Percentiles rank a stretch among this genome's conserved stretches.
phyloP scores from a whole-genome alignment of 78 protist species.

The Cyanophora paradoxa region DNA sequence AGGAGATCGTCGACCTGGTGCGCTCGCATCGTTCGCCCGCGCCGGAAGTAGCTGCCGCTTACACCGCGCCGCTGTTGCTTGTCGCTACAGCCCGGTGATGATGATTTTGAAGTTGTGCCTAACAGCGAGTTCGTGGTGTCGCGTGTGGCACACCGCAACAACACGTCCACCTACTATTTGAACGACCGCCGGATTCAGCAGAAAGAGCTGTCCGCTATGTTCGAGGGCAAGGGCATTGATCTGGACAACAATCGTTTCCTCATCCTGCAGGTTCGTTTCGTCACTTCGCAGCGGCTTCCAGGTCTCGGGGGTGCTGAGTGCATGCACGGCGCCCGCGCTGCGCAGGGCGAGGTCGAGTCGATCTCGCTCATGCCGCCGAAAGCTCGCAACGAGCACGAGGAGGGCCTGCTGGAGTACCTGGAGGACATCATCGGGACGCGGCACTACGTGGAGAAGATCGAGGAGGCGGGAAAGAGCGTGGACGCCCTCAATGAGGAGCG shows the following conservation, averaged over 20 bases:
- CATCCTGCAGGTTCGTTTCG: no score
- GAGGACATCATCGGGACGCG: conserved; percentile 97
- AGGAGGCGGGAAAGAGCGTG: conserved; percentile 16
- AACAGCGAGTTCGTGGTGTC: conserved; percentile 75
- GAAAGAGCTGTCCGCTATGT: conserved; percentile 51
- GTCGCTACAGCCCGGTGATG: not conserved
- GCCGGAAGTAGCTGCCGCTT: not conserved
- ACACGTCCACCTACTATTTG: conserved; percentile 63
- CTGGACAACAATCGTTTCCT: conserved; percentile 97
- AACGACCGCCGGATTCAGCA: conserved; percentile 35
- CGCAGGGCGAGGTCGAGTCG: conserved; percentile 97
- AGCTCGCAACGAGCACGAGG: conserved; percentile 69
- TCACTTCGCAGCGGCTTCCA: no score
- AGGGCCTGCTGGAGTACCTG: conserved; percentile 96
- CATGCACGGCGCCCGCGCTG: no score
- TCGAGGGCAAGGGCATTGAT: conserved; percentile 83
- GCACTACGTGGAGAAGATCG: conserved; percentile 59
- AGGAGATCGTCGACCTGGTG: conserved; percentile 77
- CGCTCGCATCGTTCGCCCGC: not conserved
- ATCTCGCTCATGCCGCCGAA: conserved; percentile 99
- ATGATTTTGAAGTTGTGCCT: conserved; percentile 44
- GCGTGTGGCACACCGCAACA: conserved; percentile 59
- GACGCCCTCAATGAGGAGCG: conserved; percentile 77
- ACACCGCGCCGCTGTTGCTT: not conserved
- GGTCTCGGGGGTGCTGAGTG: no score